These are phyloP conservation scores for Capillidium rhysosporum DNA, from an alignment of 371 early-diverging fungal species.

Conservation along the genomic window DNA sequence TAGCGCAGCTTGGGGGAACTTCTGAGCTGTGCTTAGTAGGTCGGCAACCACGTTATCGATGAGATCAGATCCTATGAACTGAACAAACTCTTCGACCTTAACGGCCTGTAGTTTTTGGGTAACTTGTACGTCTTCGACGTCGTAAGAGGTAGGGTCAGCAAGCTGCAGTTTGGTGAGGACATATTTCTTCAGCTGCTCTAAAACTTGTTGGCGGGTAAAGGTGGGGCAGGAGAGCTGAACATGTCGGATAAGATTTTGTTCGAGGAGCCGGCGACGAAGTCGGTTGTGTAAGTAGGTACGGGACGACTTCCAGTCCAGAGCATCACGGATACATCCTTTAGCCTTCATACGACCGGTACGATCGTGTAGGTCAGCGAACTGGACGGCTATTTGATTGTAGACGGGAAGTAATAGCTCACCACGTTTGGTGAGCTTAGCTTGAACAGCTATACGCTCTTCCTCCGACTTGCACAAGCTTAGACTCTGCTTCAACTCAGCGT, in stretches of 20 bases:
- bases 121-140: background rate
- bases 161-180: background rate
- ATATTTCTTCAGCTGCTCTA: background rate
- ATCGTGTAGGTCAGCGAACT: conserved; percentile 96
- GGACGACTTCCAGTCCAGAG: conserved; percentile 61
- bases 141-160: background rate
- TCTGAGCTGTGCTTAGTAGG: background rate
- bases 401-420: conserved; percentile 74
- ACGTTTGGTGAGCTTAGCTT: conserved; percentile 50
- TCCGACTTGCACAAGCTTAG: conserved; percentile 20
- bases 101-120: background rate
- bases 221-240: conserved; percentile 20
- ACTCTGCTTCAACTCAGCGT: conserved; percentile 24
- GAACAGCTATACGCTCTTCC: conserved; percentile 24
- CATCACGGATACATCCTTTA: conserved; percentile 70
- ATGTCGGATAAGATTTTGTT: conserved; percentile 42
- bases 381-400: conserved; percentile 80
- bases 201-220: conserved; percentile 14
- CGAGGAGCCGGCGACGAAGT: conserved; percentile 53
- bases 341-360: conserved; percentile 87
- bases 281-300: conserved; percentile 90
- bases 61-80: background rate
- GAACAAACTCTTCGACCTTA: background rate
- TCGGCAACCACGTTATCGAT: background rate
- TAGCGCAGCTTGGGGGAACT: background rate